Base-by-base conservation (phyloP, 1,284 basidiomycete genomes). In the Phylloporus sp. region DNA sequence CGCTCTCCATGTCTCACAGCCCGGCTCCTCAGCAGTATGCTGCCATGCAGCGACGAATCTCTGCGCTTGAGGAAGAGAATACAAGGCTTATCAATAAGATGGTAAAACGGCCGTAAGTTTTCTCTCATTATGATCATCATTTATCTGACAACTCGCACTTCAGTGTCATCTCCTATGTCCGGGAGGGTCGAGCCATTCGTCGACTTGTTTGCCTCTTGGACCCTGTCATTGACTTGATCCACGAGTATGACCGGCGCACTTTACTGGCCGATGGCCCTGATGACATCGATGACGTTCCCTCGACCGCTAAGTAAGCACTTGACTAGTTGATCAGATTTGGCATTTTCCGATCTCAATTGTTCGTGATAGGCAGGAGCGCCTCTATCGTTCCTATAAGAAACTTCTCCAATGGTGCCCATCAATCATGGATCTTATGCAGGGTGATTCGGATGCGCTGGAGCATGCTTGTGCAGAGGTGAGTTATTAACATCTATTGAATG, bases 351-450 rank as follows among this genome's bases (percentile, higher is more conserved):
- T 47, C 14, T 47, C 2, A 47, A 47, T n/a, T 23, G 23, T 47
- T 2, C 23, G 45, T 11, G 23, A 49, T 23, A 72, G 71, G 15
- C 53, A 72, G 45, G 27, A 72, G 1, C 37, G 32, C 7, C 20
- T 12, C 12, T 73, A 68, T 25, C 52, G 43, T 2, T 64, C 69
- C 14, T 73, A 68, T 39, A 67, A 69, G 45, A 65, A 71, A 25
- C 53, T 73, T 2, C 5, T 64, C 1, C 0, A 5, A 1, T 73
- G 69, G 69, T 69, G 69, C 25, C 64, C 60, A 7, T 64, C 63
- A 3, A 23, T 73, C 14, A 35, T 20, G 7, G 58, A 32, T 4
- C 57, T 58, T 12, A 25, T 58, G n/a, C 23, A 39, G 10, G 47
- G 39, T 12, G 11, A 58, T 39, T 20, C n/a, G 2, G 3, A 17